Base-by-base conservation (phyloP, 1,284 basidiomycete species). In the Ceratorhiza oryzae-sativae region DNA sequence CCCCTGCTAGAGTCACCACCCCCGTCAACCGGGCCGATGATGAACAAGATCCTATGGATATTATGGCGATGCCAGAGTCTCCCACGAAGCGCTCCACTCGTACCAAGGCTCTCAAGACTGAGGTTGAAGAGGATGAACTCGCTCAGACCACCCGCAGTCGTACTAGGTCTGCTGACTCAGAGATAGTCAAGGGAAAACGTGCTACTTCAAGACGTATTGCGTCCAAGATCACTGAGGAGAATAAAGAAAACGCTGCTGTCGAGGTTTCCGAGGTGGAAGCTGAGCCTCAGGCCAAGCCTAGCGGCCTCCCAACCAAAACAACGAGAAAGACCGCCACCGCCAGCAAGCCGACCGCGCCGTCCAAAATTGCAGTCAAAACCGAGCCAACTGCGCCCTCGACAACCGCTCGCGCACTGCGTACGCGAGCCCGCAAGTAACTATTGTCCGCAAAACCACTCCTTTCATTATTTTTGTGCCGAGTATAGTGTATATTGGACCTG, bases 21-120 rank as follows among this genome's bases (percentile, higher is more conserved):
- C 67, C 67, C 48, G 55, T 59, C 27, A 34, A 53, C n/a, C 39
- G 23, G 18, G 30, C 67, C 3, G 55, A 41, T 3, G 67, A 70
- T 4, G 67, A 70, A 18, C 39, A 58, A 1, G 67, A 70, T 42
- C 67, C 67, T 2, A 70, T 70, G 67, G 67, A 70, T 18, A 42
- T 59, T 42, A 70, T 70, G 55, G 23, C 39, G 13, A 20, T 70
- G 18, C 67, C 67, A 27, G 67, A 70, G 45, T 70, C 67, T 3
- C 67, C 67, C n/a, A 70, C 67, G 25, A 70, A 70, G 20, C 67
- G 67, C 20, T 70, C 67, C 1, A 70, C 67, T 10, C 51, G 67
- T 10, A 53, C 67, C 4, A 70, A 70, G 30, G 15, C 67, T 23
- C 23, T 32, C 20, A 70, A 70, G 36, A n/a, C 20, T 15, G 67